Evolutionary conservation across 108 stramenopile species (phyloP), one percentile per base, ranked within the genome.

Genomic region (Craspedostauros australis): DNA sequence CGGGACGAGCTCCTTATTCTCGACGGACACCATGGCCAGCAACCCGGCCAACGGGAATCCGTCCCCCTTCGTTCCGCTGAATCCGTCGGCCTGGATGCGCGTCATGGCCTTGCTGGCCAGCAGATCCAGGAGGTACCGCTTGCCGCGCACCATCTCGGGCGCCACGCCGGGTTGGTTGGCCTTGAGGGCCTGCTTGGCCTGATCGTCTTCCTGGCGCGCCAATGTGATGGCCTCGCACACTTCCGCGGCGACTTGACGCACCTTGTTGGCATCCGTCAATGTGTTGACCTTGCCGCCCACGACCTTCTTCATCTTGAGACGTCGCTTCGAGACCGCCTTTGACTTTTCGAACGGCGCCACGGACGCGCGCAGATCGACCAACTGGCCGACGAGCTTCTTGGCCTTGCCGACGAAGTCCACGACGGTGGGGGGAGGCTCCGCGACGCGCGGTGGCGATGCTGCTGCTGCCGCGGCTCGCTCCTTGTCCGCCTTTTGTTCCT

Each of bases 261-360:
- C 64, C 58, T 93, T 93, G 0, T 50, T 48, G 1, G 54, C 63
- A 46, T 83, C 82, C 57, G 60, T 66, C 20, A 93, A 46, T 5
- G 91, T 93, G 46, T 93, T 93, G 50, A 93, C 68, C 47, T 78
- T 79, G 28, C 91, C 91, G 30, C 76, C 67, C 18, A 77, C 81
- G 33, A 80, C 64, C 66, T 93, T 93, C 52, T 93, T 93, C 63
- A 93, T 82, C 41, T 71, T 50, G 32, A 93, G 49, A 44, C 91
- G 52, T 15, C 86, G 64, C 50, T 68, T 71, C 12, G 65, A 39
- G 1, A 86, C 75, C 8, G 54, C 39, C 50, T 67, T 73, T 53
- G 56, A 60, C 14, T 54, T 73, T 31, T 93, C 86, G 53, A 88
- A 93, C 18, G 78, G 61, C 36, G 53, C 53, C 9, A 88, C 58